Evolutionary conservation across 192 early-diverging fungal genomes (phyloP).

Genomic region (Podila clonocystis): DNA sequence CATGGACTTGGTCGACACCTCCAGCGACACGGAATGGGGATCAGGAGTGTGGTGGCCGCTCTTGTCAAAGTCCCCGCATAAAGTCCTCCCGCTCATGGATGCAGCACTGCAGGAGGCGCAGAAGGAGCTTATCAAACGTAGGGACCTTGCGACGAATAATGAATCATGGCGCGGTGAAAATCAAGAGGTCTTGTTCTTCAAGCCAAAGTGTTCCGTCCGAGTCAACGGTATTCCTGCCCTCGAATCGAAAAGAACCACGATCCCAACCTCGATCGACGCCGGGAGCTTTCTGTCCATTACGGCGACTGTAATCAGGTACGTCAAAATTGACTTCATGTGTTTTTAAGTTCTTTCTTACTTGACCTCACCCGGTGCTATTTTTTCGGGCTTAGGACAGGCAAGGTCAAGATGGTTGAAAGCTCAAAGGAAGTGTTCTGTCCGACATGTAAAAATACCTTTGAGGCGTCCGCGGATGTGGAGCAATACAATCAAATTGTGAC

Average conservation of each 20-base stretch:
- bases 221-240: constrained; percentile 35
- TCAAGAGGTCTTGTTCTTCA: constrained; percentile 19
- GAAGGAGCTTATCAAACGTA: constrained; percentile 13
- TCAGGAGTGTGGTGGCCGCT: constrained; percentile 4
- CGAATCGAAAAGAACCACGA: constrained; percentile 49
- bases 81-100: constrained; percentile 38
- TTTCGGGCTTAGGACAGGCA: constrained; percentile 58
- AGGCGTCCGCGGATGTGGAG: constrained; percentile 68
- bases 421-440: constrained; percentile 60
- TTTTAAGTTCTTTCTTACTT: neutral
- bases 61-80: constrained; percentile 26
- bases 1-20: constrained; percentile 24
- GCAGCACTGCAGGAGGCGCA: constrained; percentile 37
- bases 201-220: constrained; percentile 36
- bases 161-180: neutral
- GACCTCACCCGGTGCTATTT: neutral
- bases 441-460: constrained; percentile 67
- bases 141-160: neutral
- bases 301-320: constrained; percentile 68
- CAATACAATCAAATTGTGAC: constrained; percentile 67
- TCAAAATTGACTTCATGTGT: neutral
- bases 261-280: constrained; percentile 68
- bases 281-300: constrained; percentile 67
- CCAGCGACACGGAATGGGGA: constrained; percentile 15
- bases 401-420: constrained; percentile 76